phyloP scores from a whole-genome alignment of 1,139 yeast species.

The Candida buenavistaensis region DNA sequence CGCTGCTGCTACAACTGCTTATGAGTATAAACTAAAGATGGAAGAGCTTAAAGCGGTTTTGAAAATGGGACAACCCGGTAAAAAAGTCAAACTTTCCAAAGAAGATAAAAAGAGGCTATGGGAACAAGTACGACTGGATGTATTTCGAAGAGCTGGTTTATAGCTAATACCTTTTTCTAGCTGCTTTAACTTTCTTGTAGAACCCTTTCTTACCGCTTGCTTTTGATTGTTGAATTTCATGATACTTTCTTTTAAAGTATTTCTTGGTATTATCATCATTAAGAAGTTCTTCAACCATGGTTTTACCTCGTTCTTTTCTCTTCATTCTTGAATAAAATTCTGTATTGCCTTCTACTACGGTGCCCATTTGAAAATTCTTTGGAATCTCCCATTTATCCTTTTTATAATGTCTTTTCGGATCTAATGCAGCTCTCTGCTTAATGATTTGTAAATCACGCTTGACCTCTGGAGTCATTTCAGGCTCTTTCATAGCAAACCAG shows the following conservation, averaged over 20 bases:
- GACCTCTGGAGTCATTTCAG: conserved; percentile 71
- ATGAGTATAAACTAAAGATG: conserved; percentile 45
- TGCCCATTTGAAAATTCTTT: conserved; percentile 84
- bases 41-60: conserved; percentile 33
- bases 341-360: conserved; percentile 77
- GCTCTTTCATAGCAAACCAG: conserved; percentile 86
- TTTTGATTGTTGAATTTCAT: conserved; percentile 72
- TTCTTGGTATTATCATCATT: conserved; percentile 67
- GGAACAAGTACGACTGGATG: conserved; percentile 53
- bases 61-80: conserved; percentile 15
- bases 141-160: conserved; percentile 48
- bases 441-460: conserved; percentile 78
- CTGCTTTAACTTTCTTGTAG: conserved; percentile 64
- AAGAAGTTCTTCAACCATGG: conserved; percentile 80
- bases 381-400: conserved; percentile 83
- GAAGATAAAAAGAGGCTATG: conserved; percentile 47
- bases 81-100: conserved; percentile 37
- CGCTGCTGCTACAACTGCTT: conserved; percentile 57
- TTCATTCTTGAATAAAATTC: conserved; percentile 74
- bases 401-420: conserved; percentile 93
- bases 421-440: conserved; percentile 86
- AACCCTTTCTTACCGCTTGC: conserved; percentile 75
- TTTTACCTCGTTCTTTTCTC: conserved; percentile 70
- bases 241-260: conserved; percentile 83
- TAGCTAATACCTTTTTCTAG: conserved; percentile 46